Conservation (phyloP, 2,329 filamentous ascomycete genomes). For the Celoporthe dispersa region DNA sequence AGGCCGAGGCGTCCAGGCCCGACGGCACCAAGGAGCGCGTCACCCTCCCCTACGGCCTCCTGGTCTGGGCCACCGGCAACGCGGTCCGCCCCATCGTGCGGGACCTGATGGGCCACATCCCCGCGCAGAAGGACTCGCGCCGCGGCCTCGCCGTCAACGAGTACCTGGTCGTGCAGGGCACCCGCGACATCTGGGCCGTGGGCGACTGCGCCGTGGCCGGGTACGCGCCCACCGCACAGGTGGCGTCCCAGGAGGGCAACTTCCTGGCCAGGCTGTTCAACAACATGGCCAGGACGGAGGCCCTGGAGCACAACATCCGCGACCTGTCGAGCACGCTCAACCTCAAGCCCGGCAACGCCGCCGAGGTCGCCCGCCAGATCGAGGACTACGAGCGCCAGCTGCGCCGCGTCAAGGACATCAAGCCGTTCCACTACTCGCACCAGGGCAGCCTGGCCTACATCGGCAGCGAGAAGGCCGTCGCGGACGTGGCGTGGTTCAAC, state of each 20-base stretch:
- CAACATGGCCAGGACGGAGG: constrained; percentile 95
- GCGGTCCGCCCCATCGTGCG: constrained; percentile 86
- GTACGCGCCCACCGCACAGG: constrained; percentile 96
- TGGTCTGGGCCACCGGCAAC: constrained; percentile 98
- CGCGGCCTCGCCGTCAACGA: constrained; percentile 97
- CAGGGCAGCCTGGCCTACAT: constrained; percentile 97
- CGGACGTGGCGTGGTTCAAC: constrained; percentile 96
- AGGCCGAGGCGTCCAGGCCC: constrained; percentile 81
- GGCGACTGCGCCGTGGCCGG: constrained; percentile 97
- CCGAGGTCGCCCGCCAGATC: constrained; percentile 74
- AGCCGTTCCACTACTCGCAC: constrained; percentile 98
- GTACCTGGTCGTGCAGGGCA: constrained; percentile 96
- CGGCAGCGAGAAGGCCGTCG: constrained; percentile 93
- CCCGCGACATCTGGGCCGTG: constrained; percentile 96
- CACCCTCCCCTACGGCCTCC: constrained; percentile 87
- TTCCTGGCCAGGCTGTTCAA: constrained; percentile 97
- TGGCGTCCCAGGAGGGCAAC: constrained; percentile 91
- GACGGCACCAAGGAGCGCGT: constrained; percentile 84
- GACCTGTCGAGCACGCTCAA: constrained; percentile 68
- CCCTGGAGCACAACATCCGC: constrained; percentile 75
- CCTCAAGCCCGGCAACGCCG: constrained; percentile 66
- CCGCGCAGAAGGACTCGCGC: constrained; percentile 92
- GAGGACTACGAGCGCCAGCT: constrained; percentile 85
- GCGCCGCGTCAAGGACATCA: constrained; percentile 88
- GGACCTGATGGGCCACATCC: constrained; percentile 90